phyloP scores from a whole-genome alignment of 2,329 filamentous ascomycete species.

The Magnaporthiopsis rhizophila region DNA sequence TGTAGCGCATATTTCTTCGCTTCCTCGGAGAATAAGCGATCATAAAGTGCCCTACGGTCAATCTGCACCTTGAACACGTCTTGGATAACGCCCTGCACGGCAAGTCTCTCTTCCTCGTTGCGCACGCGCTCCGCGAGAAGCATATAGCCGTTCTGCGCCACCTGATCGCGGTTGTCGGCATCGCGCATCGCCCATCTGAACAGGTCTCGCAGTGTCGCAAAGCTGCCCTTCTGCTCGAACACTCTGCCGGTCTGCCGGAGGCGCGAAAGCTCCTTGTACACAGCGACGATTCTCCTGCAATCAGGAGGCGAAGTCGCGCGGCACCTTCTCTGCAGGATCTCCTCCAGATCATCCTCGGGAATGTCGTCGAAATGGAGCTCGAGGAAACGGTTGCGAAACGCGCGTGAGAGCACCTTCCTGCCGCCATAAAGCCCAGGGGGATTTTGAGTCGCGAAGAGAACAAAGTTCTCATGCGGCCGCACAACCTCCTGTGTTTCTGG shows the following conservation, averaged over 20 bases:
- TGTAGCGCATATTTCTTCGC: slow-evolving; percentile 39
- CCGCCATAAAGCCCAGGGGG: slow-evolving; percentile 93
- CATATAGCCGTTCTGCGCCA: slow-evolving; percentile 93
- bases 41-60: slow-evolving; percentile 66
- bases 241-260: slow-evolving; percentile 83
- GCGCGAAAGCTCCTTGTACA: slow-evolving; percentile 87
- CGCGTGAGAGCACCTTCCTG: slow-evolving; percentile 83
- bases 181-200: slow-evolving; percentile 89
- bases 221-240: slow-evolving; percentile 96
- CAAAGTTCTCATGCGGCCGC: slow-evolving; percentile 87
- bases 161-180: slow-evolving; percentile 77
- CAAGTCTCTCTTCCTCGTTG: slow-evolving; percentile 76
- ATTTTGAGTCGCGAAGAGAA: slow-evolving; percentile 97
- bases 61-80: slow-evolving; percentile 82
- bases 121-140: slow-evolving; percentile 88
- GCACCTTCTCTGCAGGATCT: slow-evolving; percentile 81
- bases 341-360: slow-evolving; percentile 85
- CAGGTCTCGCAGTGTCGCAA: slow-evolving; percentile 89
- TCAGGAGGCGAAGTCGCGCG: slow-evolving; percentile 83
- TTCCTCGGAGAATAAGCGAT: slow-evolving; percentile 46
- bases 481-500: slow-evolving; percentile 95
- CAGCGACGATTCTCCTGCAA: slow-evolving; percentile 81
- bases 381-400: slow-evolving; percentile 93
- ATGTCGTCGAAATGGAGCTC: slow-evolving; percentile 98
- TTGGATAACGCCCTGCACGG: slow-evolving; percentile 84